Evolutionary conservation across 2,329 filamentous ascomycete species (phyloP), one percentile per base, ranked within the genome.

Genomic region (Mariannaea elegans): DNA sequence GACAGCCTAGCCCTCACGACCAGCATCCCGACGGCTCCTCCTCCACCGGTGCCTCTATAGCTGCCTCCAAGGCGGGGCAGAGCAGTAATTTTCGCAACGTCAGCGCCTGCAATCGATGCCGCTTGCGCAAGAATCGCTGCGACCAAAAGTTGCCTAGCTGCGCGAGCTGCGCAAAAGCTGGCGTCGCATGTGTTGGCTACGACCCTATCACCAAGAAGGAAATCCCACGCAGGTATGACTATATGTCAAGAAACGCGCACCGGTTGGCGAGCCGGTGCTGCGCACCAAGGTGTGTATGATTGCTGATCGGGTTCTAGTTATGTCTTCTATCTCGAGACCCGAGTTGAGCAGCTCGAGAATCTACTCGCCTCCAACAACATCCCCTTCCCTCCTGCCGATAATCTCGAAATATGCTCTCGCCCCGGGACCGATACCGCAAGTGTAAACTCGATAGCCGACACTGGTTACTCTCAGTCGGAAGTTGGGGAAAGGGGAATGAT

Each of bases 191-290:
- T 75, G 93, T 97, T 49, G 94, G 94, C 63, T 97, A 97, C 76
- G 94, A 98, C 74, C 94, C 94, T 31, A 97, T 97, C 72, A 97
- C 93, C 21, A 97, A 97, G 82, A 89, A 92, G 73, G 93, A 97
- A 78, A 97, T 98, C 59, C 94, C 94, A 48, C 87, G 94, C 77
- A 93, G 90, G 81, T 97, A 89, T 80, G 90, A 90, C 60, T 10
- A 24, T 27, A 45, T 27, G 32, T 47, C 38, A 18, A 38, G 27
- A 46, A 36, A 45, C 45, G 61, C 63, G 67, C 62, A 31, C 34
- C 34, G 34, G 55, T 27, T 32, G 47, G 18, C n/a, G 16, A 24
- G 16, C 41, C 9, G 18, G 24, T 21, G 7, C 24, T 49, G 49
- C 48, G 42, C 36, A 27, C 12, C 4, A 12, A 31, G 14, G 19